Evolutionary conservation across 73 alveolate species (phyloP).

Genomic region (Blepharisma japonicum): DNA sequence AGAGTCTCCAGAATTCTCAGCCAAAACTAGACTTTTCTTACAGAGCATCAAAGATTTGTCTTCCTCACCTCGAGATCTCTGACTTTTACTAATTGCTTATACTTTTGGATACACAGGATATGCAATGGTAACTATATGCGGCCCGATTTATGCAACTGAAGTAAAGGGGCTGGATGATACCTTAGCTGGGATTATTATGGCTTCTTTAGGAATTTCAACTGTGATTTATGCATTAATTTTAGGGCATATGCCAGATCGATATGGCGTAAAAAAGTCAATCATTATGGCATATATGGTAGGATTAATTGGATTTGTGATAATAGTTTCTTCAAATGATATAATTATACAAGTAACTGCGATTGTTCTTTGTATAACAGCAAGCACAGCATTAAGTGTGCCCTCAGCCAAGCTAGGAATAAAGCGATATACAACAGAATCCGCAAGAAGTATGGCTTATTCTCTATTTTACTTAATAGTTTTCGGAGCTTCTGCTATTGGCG

Average conservation of each 20-base stretch:
- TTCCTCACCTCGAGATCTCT: too few species aligned
- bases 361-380: not conserved
- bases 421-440: not conserved
- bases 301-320: not conserved
- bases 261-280: not conserved
- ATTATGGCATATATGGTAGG: not conserved
- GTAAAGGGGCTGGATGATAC: not conserved
- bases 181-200: not conserved
- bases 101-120: too few species aligned
- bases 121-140: too few species aligned
- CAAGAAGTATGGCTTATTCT: slow-evolving; percentile 11
- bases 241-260: not conserved
- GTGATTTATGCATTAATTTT: not conserved
- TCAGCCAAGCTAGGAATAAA: not conserved
- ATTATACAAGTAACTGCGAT: not conserved
- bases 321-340: not conserved
- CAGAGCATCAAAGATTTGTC: too few species aligned
- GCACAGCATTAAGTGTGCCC: not conserved
- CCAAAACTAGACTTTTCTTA: too few species aligned
- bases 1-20: too few species aligned
- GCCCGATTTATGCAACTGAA: not conserved
- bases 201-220: not conserved
- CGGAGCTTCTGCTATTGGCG: slow-evolving; percentile 13
- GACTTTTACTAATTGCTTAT: too few species aligned
- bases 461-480: slow-evolving; percentile 8